Percentiles rank a stretch among this genome's conserved stretches.
These are phyloP conservation scores for Fistulinella staudtii DNA, from an alignment of 1,284 basidiomycete genomes.

Conservation along the genomic window DNA sequence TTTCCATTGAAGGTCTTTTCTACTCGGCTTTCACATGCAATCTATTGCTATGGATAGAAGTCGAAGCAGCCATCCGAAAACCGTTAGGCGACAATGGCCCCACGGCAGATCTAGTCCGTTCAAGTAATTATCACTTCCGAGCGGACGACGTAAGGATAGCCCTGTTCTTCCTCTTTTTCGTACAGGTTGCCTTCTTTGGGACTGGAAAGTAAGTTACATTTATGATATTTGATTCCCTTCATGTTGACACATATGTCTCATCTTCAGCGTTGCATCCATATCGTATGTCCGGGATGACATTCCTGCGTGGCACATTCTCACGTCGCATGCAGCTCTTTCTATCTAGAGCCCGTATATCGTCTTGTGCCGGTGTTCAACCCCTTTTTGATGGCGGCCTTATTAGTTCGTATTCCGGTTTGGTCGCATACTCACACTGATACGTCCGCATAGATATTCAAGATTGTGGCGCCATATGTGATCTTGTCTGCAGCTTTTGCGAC, in stretches of 20 bases:
- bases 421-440: constrained; percentile 1
- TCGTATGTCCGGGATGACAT: constrained; percentile 47
- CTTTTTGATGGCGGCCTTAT: constrained; percentile 75
- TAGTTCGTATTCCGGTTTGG: constrained; percentile 42
- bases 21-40: constrained; percentile 66
- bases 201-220: constrained; percentile 70
- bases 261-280: constrained; percentile 76
- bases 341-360: constrained; percentile 86
- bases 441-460: constrained; percentile 68
- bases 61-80: constrained; percentile 51
- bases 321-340: constrained; percentile 62
- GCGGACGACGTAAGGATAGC: constrained; percentile 71
- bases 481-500: constrained; percentile 66
- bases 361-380: constrained; percentile 85
- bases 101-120: constrained; percentile 1
- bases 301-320: constrained; percentile 2
- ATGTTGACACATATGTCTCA: constrained; percentile 5
- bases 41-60: constrained; percentile 66
- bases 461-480: constrained; percentile 76
- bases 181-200: constrained; percentile 87
- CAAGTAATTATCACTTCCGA: constrained; percentile 43
- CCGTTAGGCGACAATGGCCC: constrained; percentile 3
- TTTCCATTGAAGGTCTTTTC: constrained; percentile 82
- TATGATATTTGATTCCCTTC: neutral
- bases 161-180: constrained; percentile 82